Base-by-base conservation (phyloP, 768 basidiomycete species). In the Pisolithus tinctorius region DNA sequence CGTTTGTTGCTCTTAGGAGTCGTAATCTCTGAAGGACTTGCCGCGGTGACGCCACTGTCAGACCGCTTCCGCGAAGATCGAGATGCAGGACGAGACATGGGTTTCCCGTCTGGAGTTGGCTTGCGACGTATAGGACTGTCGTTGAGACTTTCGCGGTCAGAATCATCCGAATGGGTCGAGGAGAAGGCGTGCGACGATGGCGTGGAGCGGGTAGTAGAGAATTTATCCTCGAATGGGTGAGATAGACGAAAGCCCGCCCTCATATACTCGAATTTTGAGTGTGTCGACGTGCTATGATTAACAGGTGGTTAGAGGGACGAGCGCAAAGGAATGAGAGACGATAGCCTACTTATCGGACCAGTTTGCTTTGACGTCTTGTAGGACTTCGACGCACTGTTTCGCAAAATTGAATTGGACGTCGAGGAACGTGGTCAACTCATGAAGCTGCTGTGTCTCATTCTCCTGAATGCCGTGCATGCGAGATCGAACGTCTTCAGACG, bases 381-480 rank as follows among this genome's bases (percentile, higher is more conserved):
- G 66, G 9, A 88, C 78, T n/a, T 84, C 82, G 16, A 83, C 68
- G 60, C 89, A 88, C 53, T 86, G 79, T 54, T 79, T 77, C 16
- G 83, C 84, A 58, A 83, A 94, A 47, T 82, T 81, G 43, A 86
- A 67, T 58, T 95, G 85, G 10, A 80, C 68, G 45, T 93, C 84
- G 31, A 96, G 70, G 60, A 94, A 80, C 4, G 70, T 66, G 3
- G 81, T 80, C 30, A 96, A 72, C 38, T 87, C 89, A 31, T 78
- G 79, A 5, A 88, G 71, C 57, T 92, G 87, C 27, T 74, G 69
- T 26, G 80, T 72, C 61, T 95, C 92, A 47, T 84, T 82, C 55
- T 90, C 84, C 61, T 91, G 88, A 45, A 96, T 86, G 0, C 75
- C 76, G 46, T 80, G 78, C 77, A 94, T 90, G 36, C 87, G 81